These are phyloP conservation scores for Rhizopogon vulgaris DNA, from an alignment of 768 basidiomycete genomes.

Conservation along the genomic window DNA sequence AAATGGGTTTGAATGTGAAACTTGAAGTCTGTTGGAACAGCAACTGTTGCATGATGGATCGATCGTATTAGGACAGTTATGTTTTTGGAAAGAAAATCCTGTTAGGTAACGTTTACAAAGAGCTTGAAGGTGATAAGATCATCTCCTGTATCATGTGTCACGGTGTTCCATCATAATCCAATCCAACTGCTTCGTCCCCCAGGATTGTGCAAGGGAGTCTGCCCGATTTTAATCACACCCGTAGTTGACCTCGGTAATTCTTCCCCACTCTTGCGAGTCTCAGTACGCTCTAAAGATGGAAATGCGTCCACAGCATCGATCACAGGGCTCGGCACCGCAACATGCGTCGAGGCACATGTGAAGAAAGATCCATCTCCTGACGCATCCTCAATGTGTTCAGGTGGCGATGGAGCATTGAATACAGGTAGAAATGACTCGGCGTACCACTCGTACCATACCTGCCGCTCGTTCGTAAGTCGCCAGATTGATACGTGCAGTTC, in stretches of 20 bases:
- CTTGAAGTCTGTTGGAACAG: too few species aligned
- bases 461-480: slow-evolving; percentile 83
- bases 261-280: slow-evolving; percentile 5
- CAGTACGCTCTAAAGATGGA: slow-evolving; percentile 13
- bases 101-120: background rate
- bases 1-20: too few species aligned
- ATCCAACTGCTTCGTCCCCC: slow-evolving; percentile 91
- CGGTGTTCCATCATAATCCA: slow-evolving; percentile 45
- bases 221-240: slow-evolving; percentile 82
- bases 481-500: slow-evolving; percentile 93
- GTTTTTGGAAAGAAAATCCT: slow-evolving; percentile 1
- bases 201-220: slow-evolving; percentile 89
- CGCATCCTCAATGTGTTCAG: slow-evolving; percentile 13
- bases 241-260: slow-evolving; percentile 21
- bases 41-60: background rate
- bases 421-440: slow-evolving; percentile 87
- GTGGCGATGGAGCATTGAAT: slow-evolving; percentile 26
- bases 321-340: slow-evolving; percentile 57
- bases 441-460: slow-evolving; percentile 99
- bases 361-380: slow-evolving; percentile 15
- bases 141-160: background rate
- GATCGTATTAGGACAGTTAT: background rate
- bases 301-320: slow-evolving; percentile 57
- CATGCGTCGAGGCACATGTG: slow-evolving; percentile 22
- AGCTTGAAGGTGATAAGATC: background rate